These are phyloP conservation scores for Leccinum variicolor DNA, from an alignment of 768 basidiomycete species.

Conservation along the genomic window DNA sequence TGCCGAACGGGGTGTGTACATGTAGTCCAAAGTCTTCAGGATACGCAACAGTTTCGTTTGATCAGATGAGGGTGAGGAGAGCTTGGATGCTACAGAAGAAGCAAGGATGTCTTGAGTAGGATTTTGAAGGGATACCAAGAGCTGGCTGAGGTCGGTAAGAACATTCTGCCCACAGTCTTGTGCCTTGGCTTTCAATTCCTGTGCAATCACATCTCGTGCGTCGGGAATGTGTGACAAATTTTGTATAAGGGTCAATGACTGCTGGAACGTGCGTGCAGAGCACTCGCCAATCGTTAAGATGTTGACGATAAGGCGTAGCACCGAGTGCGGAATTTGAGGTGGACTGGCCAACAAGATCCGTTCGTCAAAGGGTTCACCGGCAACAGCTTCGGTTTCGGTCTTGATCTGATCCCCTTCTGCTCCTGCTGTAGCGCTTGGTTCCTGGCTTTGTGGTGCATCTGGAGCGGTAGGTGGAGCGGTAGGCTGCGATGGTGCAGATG, in stretches of 20 bases:
- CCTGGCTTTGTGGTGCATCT: conserved; percentile 14
- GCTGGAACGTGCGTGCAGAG: conserved; percentile 92
- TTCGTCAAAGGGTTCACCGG: conserved; percentile 30
- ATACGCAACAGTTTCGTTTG: conserved; percentile 97
- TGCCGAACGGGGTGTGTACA: conserved; percentile 68
- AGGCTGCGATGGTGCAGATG: conserved; percentile 4
- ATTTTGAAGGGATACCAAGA: conserved; percentile 59
- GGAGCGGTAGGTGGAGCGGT: not conserved
- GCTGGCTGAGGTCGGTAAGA: conserved; percentile 71
- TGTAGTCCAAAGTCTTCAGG: conserved; percentile 96
- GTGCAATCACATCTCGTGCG: conserved; percentile 83
- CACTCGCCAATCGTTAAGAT: conserved; percentile 98
- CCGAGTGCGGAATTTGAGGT: conserved; percentile 80
- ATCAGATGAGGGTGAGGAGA: conserved; percentile 89
- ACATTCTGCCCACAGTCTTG: conserved; percentile 83
- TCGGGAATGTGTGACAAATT: conserved; percentile 87
- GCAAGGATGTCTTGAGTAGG: conserved; percentile 54
- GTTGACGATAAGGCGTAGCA: conserved; percentile 92
- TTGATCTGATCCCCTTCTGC: conserved; percentile 21
- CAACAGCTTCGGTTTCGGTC: conserved; percentile 18
- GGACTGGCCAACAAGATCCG: conserved; percentile 61
- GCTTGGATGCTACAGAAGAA: conserved; percentile 76
- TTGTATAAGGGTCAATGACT: conserved; percentile 88
- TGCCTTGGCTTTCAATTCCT: conserved; percentile 81
- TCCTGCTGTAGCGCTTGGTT: conserved; percentile 12